Percentiles rank a stretch among this genome's conserved stretches.
These are phyloP conservation scores for Arthrobotrys pseudoclavata DNA, from an alignment of 2,329 filamentous ascomycete genomes.

Conservation along the genomic window DNA sequence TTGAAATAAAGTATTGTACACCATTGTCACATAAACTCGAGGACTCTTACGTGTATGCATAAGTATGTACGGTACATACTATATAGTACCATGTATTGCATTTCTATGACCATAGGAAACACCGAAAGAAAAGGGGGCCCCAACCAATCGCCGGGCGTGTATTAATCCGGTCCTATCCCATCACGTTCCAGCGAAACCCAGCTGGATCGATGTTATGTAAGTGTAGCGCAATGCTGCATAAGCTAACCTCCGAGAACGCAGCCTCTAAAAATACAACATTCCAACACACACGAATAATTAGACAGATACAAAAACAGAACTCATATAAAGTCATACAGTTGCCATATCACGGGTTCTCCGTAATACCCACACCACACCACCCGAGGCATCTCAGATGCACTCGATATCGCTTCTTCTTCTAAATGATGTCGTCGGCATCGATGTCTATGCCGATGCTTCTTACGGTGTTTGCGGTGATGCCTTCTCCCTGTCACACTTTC, in stretches of 20 bases:
- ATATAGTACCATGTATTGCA: not conserved
- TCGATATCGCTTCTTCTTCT: not conserved
- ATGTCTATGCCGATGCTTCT: conserved; percentile 38
- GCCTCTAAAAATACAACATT: conserved; percentile 12
- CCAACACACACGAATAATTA: not conserved
- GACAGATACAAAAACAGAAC: not conserved
- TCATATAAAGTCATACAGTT: conserved; percentile 12
- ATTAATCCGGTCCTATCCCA: conserved; percentile 25
- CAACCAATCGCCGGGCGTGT: conserved; percentile 19
- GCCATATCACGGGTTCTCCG: conserved; percentile 1
- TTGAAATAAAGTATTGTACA: not conserved
- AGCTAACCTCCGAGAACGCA: conserved; percentile 9
- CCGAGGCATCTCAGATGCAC: not conserved
- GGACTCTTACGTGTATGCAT: not conserved
- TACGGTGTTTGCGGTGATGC: conserved; percentile 11
- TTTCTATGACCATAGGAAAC: not conserved
- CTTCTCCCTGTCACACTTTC: not conserved
- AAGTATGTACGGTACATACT: not conserved
- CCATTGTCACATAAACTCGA: not conserved
- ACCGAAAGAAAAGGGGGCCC: not conserved
- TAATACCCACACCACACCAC: conserved; percentile 14
- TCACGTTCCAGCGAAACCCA: not conserved
- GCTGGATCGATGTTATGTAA: conserved; percentile 17
- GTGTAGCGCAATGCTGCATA: not conserved
- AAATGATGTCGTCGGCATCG: not conserved